Evolutionary conservation across 371 early-diverging fungal genomes (phyloP), one percentile per base, ranked within the genome.

Genomic region (Sporodiniella umbellata): DNA sequence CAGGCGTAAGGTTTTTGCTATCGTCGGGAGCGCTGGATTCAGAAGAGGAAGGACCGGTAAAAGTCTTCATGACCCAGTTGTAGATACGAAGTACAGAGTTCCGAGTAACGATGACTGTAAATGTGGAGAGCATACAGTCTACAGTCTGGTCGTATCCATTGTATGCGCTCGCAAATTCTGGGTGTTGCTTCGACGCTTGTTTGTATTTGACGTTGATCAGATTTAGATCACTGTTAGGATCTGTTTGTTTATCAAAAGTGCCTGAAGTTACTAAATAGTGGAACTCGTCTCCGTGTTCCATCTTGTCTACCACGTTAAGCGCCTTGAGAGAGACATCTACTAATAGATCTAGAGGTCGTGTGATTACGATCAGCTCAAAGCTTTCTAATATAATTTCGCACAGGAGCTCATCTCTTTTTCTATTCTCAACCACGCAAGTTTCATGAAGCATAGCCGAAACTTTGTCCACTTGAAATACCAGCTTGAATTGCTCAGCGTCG

Each of bases 21-120:
- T 12, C 11, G 0, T 49, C 25, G 17, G 0, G 14, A 42, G 17
- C 12, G 19, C 33, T 37, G 17, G 17, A 7, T 14, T n/a, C 8
- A 23, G 50, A n/a, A 5, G 21, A 17, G 2, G 61, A 56, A 6
- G 73, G 73, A 2, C 59, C 55, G 0, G 73, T 81, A 43, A 93
- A 93, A 3, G 92, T 91, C 26, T 72, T 74, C 42, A 93, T 72
- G 12, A 90, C 70, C 54, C 87, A 91, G 53, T 89, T 88, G 56
- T 92, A 89, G 2, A 89, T 57, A 2, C 80, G 75, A 26, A 92
- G 54, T 4, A 93, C 72, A 15, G 86, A 84, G 43, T 80, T 80
- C 42, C 87, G 76, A n/a, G 86, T 85, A 2, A 91, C 70, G 39
- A 85, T 70, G 38, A 90, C 64, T 5, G 83, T 83, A 8, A 90